Base-by-base conservation (phyloP, 306 rosid genomes). In the Sphenostylis stenocarpa region DNA sequence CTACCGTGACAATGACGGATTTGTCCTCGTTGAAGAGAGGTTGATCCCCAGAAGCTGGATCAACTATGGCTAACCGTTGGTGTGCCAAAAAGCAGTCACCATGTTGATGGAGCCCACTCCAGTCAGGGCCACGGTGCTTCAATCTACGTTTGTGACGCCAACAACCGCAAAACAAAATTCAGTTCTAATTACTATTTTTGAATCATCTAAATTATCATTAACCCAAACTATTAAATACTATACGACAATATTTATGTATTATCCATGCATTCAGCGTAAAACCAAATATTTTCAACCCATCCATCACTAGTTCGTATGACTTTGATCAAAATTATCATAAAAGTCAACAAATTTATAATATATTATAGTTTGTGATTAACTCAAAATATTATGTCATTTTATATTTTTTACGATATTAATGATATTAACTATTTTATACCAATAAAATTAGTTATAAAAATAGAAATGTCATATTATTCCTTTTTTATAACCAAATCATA, bases 1-100 rank as follows among this genome's bases (percentile, higher is more conserved):
- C 31, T 84, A 96, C 99, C 86, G 98, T 92, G 83, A 96, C 97
- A 44, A 77, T 87, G 47, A 93, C 67, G 26, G 97, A 76, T 77
- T 92, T 81, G 88, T 96, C 98, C 31, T 89, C 99, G 31, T 92
- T 96, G n/a, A 82, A 96, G 44, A 96, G 98, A 52, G 99, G 99
- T 78, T 96, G 99, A 88, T 96, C 99, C 14, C 99, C 99, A 51
- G 99, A 96, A 56, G 99, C 97, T 65, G 98, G 99, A 84, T 91
- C 99, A 72, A 96, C 87, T 34, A 96, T 88, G 43, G 98, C 99
- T 58, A 96, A 75, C 78, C 98, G 89, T 85, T 96, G 99, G 83
- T 96, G 99, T 16, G 99, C 91, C 87, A 96, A 86, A 21, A 76
- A 96, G 65, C 89, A 91, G 43, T 96, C 97, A 31, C 88, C 91